Evolutionary conservation across 177 flowering plant species (phyloP).

Genomic region (Tripterygium wilfordii): DNA sequence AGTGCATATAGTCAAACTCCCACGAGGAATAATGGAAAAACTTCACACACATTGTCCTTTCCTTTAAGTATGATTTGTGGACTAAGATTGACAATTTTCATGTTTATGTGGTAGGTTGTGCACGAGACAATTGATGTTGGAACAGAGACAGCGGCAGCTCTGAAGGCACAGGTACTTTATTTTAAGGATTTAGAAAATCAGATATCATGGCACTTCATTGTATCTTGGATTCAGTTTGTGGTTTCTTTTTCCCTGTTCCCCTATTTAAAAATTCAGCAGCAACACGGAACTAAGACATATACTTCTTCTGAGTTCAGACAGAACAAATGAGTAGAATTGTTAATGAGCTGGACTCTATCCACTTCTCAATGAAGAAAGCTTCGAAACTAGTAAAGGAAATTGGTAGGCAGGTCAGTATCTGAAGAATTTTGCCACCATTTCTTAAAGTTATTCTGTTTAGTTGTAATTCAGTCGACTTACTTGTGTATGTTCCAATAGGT

Average conservation of each 20-base stretch:
- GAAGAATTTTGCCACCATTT: slow-evolving; percentile 7
- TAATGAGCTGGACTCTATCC: no score
- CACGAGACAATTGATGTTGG: slow-evolving; percentile 72
- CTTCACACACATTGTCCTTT: no score
- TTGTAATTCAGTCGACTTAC: no score
- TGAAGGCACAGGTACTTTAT: no score
- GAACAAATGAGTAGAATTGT: slow-evolving; percentile 86
- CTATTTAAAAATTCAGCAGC: not conserved
- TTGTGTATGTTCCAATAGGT: slow-evolving; percentile 32
- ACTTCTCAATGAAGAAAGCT: slow-evolving; percentile 79
- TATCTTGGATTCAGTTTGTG: not conserved
- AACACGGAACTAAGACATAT: not conserved
- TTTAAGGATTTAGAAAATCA: no score
- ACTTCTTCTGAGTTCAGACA: slow-evolving; percentile 35
- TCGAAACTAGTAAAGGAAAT: slow-evolving; percentile 69
- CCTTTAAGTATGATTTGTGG: no score
- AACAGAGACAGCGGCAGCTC: slow-evolving; percentile 74
- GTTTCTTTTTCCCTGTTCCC: no score
- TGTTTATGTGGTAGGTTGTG: slow-evolving; percentile 43
- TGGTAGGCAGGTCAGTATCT: slow-evolving; percentile 73
- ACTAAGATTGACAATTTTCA: not conserved
- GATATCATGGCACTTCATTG: no score
- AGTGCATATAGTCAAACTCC: no score
- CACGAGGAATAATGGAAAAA: no score
- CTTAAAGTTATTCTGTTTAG: not conserved